Base-by-base conservation (phyloP, 192 early-diverging fungal genomes). In the Piromyces finnis region DNA sequence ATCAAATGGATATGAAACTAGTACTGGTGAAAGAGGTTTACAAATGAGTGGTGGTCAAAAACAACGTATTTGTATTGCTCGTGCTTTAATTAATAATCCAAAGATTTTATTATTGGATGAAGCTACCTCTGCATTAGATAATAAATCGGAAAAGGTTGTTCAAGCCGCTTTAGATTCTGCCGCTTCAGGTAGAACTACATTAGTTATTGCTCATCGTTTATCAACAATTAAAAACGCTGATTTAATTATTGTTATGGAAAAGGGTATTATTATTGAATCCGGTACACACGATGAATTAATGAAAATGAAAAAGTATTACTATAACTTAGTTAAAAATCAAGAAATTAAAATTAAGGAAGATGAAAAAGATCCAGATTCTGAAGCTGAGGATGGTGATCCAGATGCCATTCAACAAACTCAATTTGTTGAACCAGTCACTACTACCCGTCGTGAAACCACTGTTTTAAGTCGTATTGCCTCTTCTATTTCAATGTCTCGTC, bases 201-300 rank as follows among this genome's bases (percentile, higher is more conserved):
- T 78, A 26, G 30, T 32, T 22, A 78, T 36, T 30, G 30, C 30
- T 78, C 35, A 36, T 32, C 82, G 82, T n/a, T 30, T 82, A 18
- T 80, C 81, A 17, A 80, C 82, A 28, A 85, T 87, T 80, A 41
- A 80, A 13, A 87, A 87, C 39, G 82, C 86, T 17, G 83, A 87
- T 79, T 79, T 79, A 39, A 87, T 87, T 79, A 30, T 83, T 15
- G 86, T 87, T 26, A 85, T 87, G 86, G 79, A 80, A 28, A 77
- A 81, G 22, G 86, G 86, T 15, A 35, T 82, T 36, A 84, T 87
- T 68, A 80, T 86, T 18, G 86, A 87, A 78, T 79, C 78, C 2
- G 86, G 86, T 16, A 86, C 79, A 28, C 86, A 87, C 78, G 81
- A 81, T 1, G 78, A 84, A 78, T 28, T 84, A 29, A 79, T 79